Evolutionary conservation across 208 protist species (phyloP).

Genomic region (Sergeia podlipaevii): DNA sequence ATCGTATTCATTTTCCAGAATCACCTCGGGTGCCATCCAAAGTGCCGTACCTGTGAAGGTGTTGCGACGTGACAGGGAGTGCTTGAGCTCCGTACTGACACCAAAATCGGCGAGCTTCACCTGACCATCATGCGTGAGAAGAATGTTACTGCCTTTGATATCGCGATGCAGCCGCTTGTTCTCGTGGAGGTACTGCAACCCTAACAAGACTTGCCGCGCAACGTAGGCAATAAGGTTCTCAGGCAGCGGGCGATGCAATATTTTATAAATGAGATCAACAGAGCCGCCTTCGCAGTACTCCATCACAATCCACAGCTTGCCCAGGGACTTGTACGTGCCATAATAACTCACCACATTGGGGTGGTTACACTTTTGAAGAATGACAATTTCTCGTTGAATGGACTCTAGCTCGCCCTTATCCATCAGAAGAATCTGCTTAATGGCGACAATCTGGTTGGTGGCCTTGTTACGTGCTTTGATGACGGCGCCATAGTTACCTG

Average conservation of each 20-base stretch:
- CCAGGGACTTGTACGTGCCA: slow-evolving; percentile 80
- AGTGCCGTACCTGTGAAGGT: slow-evolving; percentile 89
- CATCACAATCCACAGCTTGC: slow-evolving; percentile 91
- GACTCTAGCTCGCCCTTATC: slow-evolving; percentile 78
- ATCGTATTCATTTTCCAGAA: slow-evolving; percentile 90
- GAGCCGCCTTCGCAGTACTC: slow-evolving; percentile 93
- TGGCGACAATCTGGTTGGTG: slow-evolving; percentile 77
- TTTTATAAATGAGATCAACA: slow-evolving; percentile 83
- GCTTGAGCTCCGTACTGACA: slow-evolving; percentile 74
- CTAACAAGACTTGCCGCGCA: slow-evolving; percentile 70
- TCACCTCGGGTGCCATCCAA: slow-evolving; percentile 94
- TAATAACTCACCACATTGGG: slow-evolving; percentile 89
- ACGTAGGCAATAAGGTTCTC: slow-evolving; percentile 90
- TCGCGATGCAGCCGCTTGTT: slow-evolving; percentile 91
- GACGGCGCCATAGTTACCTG: slow-evolving; percentile 97
- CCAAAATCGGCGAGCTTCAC: slow-evolving; percentile 94
- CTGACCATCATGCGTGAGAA: slow-evolving; percentile 85
- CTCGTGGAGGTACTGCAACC: slow-evolving; percentile 88
- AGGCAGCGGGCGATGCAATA: slow-evolving; percentile 66
- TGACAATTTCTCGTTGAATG: slow-evolving; percentile 82
- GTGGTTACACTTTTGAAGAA: slow-evolving; percentile 80
- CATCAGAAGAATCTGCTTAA: slow-evolving; percentile 85
- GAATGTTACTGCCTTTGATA: slow-evolving; percentile 92
- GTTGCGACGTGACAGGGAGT: slow-evolving; percentile 85
- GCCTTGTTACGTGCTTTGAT: slow-evolving; percentile 91